Evolutionary conservation across 495 filamentous ascomycete species (phyloP), one percentile per base, ranked within the genome.

Genomic region (Neurospora pannonica): DNA sequence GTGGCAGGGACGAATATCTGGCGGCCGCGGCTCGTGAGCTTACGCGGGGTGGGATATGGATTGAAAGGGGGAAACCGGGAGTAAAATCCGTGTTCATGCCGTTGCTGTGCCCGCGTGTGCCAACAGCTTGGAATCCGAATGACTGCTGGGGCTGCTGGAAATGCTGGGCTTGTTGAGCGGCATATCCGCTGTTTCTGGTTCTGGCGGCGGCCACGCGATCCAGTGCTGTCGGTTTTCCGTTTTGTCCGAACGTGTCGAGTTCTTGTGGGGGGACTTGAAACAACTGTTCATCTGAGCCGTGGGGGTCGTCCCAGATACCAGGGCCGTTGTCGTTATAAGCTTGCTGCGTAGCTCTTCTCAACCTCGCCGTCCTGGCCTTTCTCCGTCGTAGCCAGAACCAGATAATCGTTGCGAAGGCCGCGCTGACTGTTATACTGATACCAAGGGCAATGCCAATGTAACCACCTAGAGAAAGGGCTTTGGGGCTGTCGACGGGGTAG

Each of bases 401-500:
- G 0, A 67, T 8, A 15, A 67, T 31, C 28, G 15, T 1, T 34
- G 54, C 28, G 28, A 34, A 8, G 15, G 28, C 28, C 13, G 54
- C 7, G 54, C 28, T 67, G 13, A 34, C 7, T 67, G 54, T 4
- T 8, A 67, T 17, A 28, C 54, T 36, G 3, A 19, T 15, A 9
- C 54, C 54, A 15, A 67, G 6, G 15, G 54, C 24, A 17, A 67
- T 36, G 2, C 54, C 54, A 19, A 67, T 17, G 6, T 34, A 31
- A 34, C 11, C 15, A 36, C 28, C 54, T 7, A 36, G 3, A 5
- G 54, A 67, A 67, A 67, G 54, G 28, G 13, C 13, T 9, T 10
- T 28, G 13, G 69, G 3, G 6, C 73, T 71, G 19, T 37, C 75
- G 9, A 79, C 79, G 5, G 75, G 74, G 24, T 75, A 80, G 19